Base-by-base conservation (phyloP, 163 green algal genomes). In the Smithsoniella earleae region DNA sequence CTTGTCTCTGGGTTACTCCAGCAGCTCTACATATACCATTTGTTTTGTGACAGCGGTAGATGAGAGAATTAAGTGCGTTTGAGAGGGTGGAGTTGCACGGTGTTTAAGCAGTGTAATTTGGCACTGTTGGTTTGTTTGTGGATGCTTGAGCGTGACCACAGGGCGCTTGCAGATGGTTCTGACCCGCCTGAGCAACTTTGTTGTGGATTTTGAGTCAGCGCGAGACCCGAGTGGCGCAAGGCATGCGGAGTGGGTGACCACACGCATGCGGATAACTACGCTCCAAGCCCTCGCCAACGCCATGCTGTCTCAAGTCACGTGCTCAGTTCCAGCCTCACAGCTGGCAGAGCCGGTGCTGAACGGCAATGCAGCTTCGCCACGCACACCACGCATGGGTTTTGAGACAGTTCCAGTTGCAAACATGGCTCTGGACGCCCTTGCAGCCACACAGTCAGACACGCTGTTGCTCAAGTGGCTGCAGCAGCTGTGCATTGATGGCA, bases 191-290 rank as follows among this genome's bases (percentile, higher is more conserved):
- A 13, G 38, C 0, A 31, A 30, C 6, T 69, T 69, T 13, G 58
- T 69, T 30, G 58, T 69, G 25, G 58, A 69, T 4, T 69, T 69
- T 43, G 58, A 69, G 58, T 30, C 58, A 6, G 38, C n/a, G n/a
- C 40, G 43, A 31, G 58, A 34, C 25, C 22, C 34, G n/a, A 69
- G 58, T 33, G 58, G 43, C 30, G 31, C 58, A 34, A 30, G 43
- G 58, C 58, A 69, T 38, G 58, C 58, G 6, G 58, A 69, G 58
- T 69, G 58, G 58, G 58, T 43, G 30, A 34, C 30, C 27, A 43
- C 58, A 34, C 25, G 25, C 27, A 34, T n/a, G 58, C 20, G 58
- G 10, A 31, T 69, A 5, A 31, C 58, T 16, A 31, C 43, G 20
- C 58, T 69, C 27, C 20, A 34, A n/a, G 58, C 58, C 30, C 20